Conservation (phyloP, 2,329 filamentous ascomycete species). For the Diaporthe sp. region DNA sequence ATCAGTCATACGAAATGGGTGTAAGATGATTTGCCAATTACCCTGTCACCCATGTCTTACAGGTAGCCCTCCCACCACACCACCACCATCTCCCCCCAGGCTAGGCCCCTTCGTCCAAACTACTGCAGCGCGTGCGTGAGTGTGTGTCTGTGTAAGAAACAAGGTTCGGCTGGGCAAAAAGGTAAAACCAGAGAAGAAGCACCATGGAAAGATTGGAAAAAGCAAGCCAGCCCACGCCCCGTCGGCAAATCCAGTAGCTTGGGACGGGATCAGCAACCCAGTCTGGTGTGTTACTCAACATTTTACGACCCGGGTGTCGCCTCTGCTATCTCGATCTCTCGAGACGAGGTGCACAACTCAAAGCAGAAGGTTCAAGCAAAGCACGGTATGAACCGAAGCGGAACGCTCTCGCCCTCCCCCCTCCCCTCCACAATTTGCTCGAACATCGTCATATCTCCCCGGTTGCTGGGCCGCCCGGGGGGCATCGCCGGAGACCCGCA, state of each 20-base stretch:
- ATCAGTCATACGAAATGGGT: constrained; percentile 29
- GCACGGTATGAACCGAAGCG: background rate
- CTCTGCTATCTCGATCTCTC: background rate
- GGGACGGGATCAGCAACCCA: constrained; percentile 20
- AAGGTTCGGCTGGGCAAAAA: constrained; percentile 28
- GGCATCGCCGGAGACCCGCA: constrained; percentile 19
- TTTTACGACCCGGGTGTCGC: no score
- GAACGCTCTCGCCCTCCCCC: constrained; percentile 4
- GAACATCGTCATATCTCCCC: background rate
- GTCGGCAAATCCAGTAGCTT: constrained; percentile 14
- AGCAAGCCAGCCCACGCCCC: background rate
- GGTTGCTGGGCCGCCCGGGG: constrained; percentile 7
- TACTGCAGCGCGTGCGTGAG: constrained; percentile 26
- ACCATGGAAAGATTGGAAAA: background rate
- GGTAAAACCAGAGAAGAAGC: background rate
- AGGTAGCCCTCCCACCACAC: background rate
- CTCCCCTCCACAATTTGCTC: background rate
- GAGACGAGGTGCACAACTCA: no score
- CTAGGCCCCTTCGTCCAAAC: constrained; percentile 5
- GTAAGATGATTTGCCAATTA: constrained; percentile 38
- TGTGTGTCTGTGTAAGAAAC: constrained; percentile 22
- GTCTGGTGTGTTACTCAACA: constrained; percentile 6
- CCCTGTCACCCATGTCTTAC: background rate
- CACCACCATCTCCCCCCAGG: background rate
- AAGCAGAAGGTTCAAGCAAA: background rate